Base-by-base conservation (phyloP, 192 early-diverging fungal genomes). In the Rhizoclosmatium globosum region DNA sequence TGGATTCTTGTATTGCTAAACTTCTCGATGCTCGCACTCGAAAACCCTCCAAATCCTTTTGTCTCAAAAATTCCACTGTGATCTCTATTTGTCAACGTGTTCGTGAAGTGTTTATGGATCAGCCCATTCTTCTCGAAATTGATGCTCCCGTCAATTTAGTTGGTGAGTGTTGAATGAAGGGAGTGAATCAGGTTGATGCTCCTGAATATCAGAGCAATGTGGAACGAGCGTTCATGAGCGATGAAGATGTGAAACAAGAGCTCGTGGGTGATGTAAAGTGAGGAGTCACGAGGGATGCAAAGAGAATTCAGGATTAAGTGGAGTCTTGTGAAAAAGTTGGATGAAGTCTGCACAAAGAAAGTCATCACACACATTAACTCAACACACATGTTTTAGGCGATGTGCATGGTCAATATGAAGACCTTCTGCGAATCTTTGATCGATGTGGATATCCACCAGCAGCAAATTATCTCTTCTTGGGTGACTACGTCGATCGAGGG, bases 401-500 rank as follows among this genome's bases (percentile, higher is more conserved):
- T 83, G 93, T 97, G 59, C 97, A 98, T 79, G 97, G 97, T 53
- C 97, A 99, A 84, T 99, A 94, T 83, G 87, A 93, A 2, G 97
- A 99, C 82, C 84, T 99, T 72, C 84, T 98, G 53, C 90, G 96
- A 39, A 85, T 97, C 75, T 98, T 99, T 84, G 96, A 97, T 81
- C 91, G 93, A 90, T 92, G 94, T 79, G 97, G 97, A 23, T 97
- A 94, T 81, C 97, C 97, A 43, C 95, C 95, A 0, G 80, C 86
- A 39, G 88, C 94, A 77, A 98, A 98, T 86, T 99, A 96, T 84
- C 84, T 97, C 72, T 98, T 97, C 77, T 66, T 98, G 23, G 94
- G 80, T 38, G 97, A 99, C 84, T 99, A 99, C 87, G 97, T 99
- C 4, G 97, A 99, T 86, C 92, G 97, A 44, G 97, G 97, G 73